Conservation (phyloP, 495 filamentous ascomycete species). For the Penicillium coffeae region DNA sequence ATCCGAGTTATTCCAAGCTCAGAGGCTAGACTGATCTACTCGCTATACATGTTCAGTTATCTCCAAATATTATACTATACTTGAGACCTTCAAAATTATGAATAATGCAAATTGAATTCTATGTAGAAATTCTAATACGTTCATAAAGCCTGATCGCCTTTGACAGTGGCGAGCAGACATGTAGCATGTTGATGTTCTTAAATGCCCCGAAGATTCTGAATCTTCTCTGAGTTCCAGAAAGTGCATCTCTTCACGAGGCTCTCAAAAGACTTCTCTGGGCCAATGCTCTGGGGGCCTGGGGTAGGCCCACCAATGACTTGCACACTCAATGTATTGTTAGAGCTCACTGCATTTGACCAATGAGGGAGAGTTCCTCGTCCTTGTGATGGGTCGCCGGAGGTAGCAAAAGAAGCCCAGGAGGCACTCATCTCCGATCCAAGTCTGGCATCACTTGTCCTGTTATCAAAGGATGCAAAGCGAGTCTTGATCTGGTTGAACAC, state of each 20-base stretch:
- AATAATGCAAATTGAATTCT: too few relatives aligned
- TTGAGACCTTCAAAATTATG: too few relatives aligned
- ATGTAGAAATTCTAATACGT: too few relatives aligned
- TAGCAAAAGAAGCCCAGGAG: slow-evolving; percentile 15
- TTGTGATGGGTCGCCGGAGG: slow-evolving; percentile 7
- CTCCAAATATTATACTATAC: too few relatives aligned
- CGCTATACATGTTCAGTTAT: too few relatives aligned
- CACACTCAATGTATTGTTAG: not conserved
- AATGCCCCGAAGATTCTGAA: slow-evolving; percentile 1
- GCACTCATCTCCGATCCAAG: slow-evolving; percentile 10
- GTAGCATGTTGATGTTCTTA: not conserved
- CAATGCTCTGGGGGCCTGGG: not conserved
- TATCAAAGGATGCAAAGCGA: slow-evolving; percentile 3
- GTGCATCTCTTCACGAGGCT: slow-evolving; percentile 4
- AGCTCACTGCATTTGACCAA: slow-evolving; percentile 2
- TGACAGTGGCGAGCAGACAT: not conserved
- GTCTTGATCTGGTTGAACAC: slow-evolving; percentile 14
- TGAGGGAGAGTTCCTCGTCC: not conserved
- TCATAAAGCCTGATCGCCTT: too few relatives aligned
- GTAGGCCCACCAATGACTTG: slow-evolving; percentile 10
- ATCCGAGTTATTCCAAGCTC: too few relatives aligned
- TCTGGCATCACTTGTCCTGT: slow-evolving; percentile 1
- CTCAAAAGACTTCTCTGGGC: slow-evolving; percentile 1
- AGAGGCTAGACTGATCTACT: too few relatives aligned
- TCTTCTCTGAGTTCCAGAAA: slow-evolving; percentile 11